Base-by-base conservation (phyloP, 164 flowering plant species). In the Litsea cubeba region DNA sequence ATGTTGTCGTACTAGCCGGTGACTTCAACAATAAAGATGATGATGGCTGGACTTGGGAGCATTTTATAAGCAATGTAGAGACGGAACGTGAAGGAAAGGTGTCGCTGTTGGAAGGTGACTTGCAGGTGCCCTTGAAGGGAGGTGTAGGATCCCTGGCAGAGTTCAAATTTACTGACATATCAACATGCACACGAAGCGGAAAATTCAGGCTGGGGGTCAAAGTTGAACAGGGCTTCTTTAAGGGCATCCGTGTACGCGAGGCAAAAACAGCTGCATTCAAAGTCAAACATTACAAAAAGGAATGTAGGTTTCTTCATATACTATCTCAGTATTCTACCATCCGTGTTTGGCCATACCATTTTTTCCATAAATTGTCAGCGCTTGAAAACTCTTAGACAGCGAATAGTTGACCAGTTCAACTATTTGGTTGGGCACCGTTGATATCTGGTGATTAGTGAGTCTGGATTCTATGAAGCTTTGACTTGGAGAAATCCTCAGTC, bases 71-170 rank as follows among this genome's bases (percentile, higher is more conserved):
- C 1, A 5, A 5, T 0, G 10, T 1, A 22, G 12, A n/a, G 70
- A 90, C 86, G 81, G 97, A 91, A 77, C 97, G 97, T 70, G 94
- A 95, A 82, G 99, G 99, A 60, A 95, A 91, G 83, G 85, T 97
- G 71, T 97, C 98, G 14, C 92, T 95, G 76, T 84, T 95, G 30
- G 87, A 88, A 63, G 99, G 99, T 64, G 97, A 95, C 22, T 70
- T 91, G 72, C 93, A 89, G 67, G 94, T 95, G 69, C 77, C 80
- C 12, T 76, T 95, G 70, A 95, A 91, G 79, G 95, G 90, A 80
- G 98, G 99, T 70, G 89, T 90, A 26, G 99, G 99, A 69, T 88
- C 91, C 12, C 85, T 93, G n/a, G 99, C 97, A 20, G 94, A 92
- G 70, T 82, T 95, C 50, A 86, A 89, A 50, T 93, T 95, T 82